A percentile compares a stretch with the other conserved stretches of the same genome.
These are phyloP conservation scores for Pyricularia sp. DNA, from an alignment of 2,329 filamentous ascomycete species.

Conservation along the genomic window DNA sequence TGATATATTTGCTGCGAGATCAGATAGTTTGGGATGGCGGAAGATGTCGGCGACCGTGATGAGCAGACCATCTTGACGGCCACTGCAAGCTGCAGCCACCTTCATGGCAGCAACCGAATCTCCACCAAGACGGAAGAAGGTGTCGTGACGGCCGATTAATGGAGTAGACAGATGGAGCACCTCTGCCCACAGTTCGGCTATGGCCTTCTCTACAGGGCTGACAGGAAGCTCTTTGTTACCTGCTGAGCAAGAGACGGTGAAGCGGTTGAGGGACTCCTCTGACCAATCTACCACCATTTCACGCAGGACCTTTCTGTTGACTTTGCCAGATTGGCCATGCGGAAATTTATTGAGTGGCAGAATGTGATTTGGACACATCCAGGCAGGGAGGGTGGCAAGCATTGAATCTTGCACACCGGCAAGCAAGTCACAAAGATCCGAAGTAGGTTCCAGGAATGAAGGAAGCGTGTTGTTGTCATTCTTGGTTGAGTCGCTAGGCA, in stretches of 20 bases:
- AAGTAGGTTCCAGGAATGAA: slow-evolving; percentile 15
- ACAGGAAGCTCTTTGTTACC: not conserved
- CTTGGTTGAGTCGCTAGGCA: not conserved
- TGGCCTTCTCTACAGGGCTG: not conserved
- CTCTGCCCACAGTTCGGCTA: not conserved
- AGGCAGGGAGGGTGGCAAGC: slow-evolving; percentile 10
- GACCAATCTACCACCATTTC: not conserved
- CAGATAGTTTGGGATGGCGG: slow-evolving; percentile 9
- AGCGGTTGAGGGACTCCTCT: not conserved
- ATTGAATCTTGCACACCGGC: not conserved
- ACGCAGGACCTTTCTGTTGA: not conserved
- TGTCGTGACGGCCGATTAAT: slow-evolving; percentile 8
- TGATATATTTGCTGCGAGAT: slow-evolving; percentile 9
- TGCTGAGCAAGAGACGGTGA: not conserved
- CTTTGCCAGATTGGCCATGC: not conserved
- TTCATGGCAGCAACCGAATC: slow-evolving; percentile 19
- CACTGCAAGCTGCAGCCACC: slow-evolving; percentile 10
- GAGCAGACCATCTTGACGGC: slow-evolving; percentile 8
- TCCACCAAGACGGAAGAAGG: slow-evolving; percentile 20
- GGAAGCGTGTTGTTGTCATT: not conserved
- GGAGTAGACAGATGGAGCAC: not conserved
- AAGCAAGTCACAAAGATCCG: not conserved
- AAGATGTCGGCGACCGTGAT: slow-evolving; percentile 16
- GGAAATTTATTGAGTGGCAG: slow-evolving; percentile 15
- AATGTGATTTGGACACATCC: slow-evolving; percentile 17